Evolutionary conservation across 1,284 basidiomycete species (phyloP), one percentile per base, ranked within the genome.

Genomic region (Rhodotorula sp.): DNA sequence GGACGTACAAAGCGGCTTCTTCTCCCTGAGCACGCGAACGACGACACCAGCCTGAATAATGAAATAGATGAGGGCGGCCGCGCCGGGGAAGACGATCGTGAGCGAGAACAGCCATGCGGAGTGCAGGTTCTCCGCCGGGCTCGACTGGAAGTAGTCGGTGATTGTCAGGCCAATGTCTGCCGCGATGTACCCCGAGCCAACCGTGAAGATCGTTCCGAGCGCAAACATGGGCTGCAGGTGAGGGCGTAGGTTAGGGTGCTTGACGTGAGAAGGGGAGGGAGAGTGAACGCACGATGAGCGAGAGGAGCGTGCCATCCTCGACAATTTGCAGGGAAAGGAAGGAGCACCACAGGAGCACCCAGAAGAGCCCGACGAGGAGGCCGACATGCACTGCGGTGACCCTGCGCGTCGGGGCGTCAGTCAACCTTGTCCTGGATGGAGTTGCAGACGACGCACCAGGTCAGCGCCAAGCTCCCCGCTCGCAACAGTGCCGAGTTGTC

Each of bases 151-250:
- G 64, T 76, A 80, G 67, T 76, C 57, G 39, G 78, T 76, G 60
- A 80, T 71, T 41, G 73, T 70, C 53, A 80, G 76, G 27, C 73
- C 80, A 7, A 69, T 78, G 70, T 80, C 80, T 66, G 78, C 72
- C 46, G 73, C 77, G 62, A 79, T 78, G 76, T 77, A 79, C 27
- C 71, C 73, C 8, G 73, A 68, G 8, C 74, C 77, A 61, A 75
- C 67, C 37, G 73, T 68, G 37, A 78, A 69, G 62, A 78, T 51
- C 15, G 72, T 58, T 4, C 69, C 71, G 51, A 74, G 60, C 22
- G 67, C 57, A 41, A 72, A 64, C 64, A 71, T 66, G 36, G 71
- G 74, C 70, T 71, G 59, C 12, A 36, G 27, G 17, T 25, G 32
- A 37, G 10, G 12, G 10, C 5, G 13, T 37, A 22, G 53, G 51